Conservation (phyloP, 805 yeast species). For the Debaryomyces tyrocola region DNA sequence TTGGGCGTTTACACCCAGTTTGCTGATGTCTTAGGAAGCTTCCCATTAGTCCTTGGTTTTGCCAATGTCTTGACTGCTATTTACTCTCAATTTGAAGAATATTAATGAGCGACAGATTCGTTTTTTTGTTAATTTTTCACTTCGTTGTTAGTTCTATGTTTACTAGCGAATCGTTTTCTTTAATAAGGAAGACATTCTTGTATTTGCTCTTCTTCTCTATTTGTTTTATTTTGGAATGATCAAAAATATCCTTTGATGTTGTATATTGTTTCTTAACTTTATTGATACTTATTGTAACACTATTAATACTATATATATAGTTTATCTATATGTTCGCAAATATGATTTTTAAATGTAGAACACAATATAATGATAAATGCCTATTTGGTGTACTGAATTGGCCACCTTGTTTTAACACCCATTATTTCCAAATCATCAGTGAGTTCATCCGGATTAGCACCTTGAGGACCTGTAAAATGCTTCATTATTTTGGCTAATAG, state of each 20-base stretch:
- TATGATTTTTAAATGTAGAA: not conserved
- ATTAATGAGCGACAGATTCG: constrained; percentile 14
- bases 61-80: constrained; percentile 49
- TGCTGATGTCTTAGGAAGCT: constrained; percentile 41
- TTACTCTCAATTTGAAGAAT: constrained; percentile 52
- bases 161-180: not conserved
- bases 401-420: constrained; percentile 39
- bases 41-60: constrained; percentile 46
- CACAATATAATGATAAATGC: not conserved
- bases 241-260: not conserved
- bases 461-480: constrained; percentile 40
- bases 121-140: constrained; percentile 1
- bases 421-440: constrained; percentile 34
- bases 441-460: constrained; percentile 33
- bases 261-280: not conserved
- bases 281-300: constrained; percentile 6
- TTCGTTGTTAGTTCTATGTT: not conserved
- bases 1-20: constrained; percentile 40
- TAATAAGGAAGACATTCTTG: not conserved
- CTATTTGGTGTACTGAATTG: constrained; percentile 12
- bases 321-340: not conserved
- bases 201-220: not conserved
- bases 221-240: not conserved
- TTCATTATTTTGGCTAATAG: constrained; percentile 44
- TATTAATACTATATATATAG: constrained; percentile 1